Conservation (phyloP, 805 yeast species). For the Metschnikowia cubensis region DNA sequence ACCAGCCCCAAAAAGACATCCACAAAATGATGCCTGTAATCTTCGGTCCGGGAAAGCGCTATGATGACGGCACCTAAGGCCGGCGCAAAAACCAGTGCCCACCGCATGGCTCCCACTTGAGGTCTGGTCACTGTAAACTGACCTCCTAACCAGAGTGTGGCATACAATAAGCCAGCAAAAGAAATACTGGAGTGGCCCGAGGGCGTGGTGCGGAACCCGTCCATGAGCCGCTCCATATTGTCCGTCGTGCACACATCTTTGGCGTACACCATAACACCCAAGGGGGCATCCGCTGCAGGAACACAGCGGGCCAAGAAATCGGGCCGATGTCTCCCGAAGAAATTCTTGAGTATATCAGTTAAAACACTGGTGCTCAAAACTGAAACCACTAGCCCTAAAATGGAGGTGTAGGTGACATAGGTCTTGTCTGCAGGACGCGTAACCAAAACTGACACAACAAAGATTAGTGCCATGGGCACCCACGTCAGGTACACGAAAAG, state of each 20-base stretch:
- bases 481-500: slow-evolving; percentile 53
- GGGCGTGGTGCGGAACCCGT: slow-evolving; percentile 80
- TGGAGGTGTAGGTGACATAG: slow-evolving; percentile 59
- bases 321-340: slow-evolving; percentile 89
- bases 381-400: slow-evolving; percentile 62
- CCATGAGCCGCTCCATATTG: slow-evolving; percentile 43
- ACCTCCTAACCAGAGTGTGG: slow-evolving; percentile 63
- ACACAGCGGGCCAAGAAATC: slow-evolving; percentile 84
- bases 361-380: slow-evolving; percentile 56
- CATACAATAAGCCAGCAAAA: slow-evolving; percentile 63
- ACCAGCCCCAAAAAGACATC: slow-evolving; percentile 74
- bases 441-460: slow-evolving; percentile 32
- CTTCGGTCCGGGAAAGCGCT: slow-evolving; percentile 84
- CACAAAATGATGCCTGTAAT: slow-evolving; percentile 88
- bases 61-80: slow-evolving; percentile 65
- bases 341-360: slow-evolving; percentile 73
- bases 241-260: slow-evolving; percentile 62
- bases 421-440: slow-evolving; percentile 51
- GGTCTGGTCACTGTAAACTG: slow-evolving; percentile 49
- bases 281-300: slow-evolving; percentile 59
- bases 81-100: slow-evolving; percentile 51
- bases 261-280: slow-evolving; percentile 51
- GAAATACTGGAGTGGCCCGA: slow-evolving; percentile 76
- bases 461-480: slow-evolving; percentile 45
- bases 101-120: slow-evolving; percentile 60